phyloP scores from a whole-genome alignment of 2,329 filamentous ascomycete species.

The Periconia sp. region DNA sequence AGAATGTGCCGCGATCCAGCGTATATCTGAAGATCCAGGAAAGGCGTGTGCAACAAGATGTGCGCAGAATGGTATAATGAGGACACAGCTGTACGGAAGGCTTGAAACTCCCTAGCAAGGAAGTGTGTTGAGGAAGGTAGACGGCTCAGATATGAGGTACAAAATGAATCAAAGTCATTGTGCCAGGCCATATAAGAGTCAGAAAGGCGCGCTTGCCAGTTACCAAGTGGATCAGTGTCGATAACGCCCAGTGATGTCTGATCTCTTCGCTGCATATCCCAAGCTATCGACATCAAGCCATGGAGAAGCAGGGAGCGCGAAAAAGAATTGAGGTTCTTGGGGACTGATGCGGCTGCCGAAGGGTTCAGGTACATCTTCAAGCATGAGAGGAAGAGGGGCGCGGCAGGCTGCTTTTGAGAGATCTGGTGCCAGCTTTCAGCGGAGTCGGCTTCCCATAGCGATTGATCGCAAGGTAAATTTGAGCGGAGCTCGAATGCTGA shows the following conservation, averaged over 20 bases:
- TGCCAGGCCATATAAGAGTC: slow-evolving; percentile 65
- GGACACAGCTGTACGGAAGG: slow-evolving; percentile 58
- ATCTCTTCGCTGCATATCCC: slow-evolving; percentile 67
- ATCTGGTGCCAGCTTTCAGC: slow-evolving; percentile 58
- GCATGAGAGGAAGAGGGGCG: slow-evolving; percentile 57
- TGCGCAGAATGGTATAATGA: slow-evolving; percentile 66
- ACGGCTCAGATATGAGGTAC: slow-evolving; percentile 37
- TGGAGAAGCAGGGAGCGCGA: slow-evolving; percentile 64
- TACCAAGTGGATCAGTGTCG: slow-evolving; percentile 45
- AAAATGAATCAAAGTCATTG: slow-evolving; percentile 62
- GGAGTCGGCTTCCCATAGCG: slow-evolving; percentile 63
- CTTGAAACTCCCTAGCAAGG: slow-evolving; percentile 51
- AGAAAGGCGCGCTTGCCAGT: slow-evolving; percentile 60
- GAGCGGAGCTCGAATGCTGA: slow-evolving; percentile 67
- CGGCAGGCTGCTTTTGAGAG: slow-evolving; percentile 44
- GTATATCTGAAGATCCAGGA: slow-evolving; percentile 67
- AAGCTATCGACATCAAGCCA: slow-evolving; percentile 67
- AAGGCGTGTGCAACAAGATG: slow-evolving; percentile 62
- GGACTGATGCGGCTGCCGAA: slow-evolving; percentile 26
- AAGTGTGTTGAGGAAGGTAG: slow-evolving; percentile 36
- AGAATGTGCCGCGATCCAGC: slow-evolving; percentile 66
- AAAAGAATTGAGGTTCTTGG: slow-evolving; percentile 56
- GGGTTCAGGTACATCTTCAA: slow-evolving; percentile 64
- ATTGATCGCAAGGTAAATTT: slow-evolving; percentile 61
- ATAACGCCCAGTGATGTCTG: slow-evolving; percentile 60